Evolutionary conservation across 805 yeast genomes (phyloP), one percentile per base, ranked within the genome.

Genomic region (Candida ficus): DNA sequence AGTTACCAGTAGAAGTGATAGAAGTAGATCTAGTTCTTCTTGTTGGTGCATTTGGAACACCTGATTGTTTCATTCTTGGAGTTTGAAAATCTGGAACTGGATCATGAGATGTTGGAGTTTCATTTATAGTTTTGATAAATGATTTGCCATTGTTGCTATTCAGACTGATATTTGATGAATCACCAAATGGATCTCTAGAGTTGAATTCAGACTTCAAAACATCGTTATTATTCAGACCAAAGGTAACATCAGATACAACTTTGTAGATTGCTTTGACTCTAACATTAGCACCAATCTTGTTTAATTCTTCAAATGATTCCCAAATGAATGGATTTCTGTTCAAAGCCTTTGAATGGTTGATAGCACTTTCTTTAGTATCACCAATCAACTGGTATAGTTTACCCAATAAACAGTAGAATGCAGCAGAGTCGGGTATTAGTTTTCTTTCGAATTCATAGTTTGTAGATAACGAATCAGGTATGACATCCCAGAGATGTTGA

Each of bases 231-330:
- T 38, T 36, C 29, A 55, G 33, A 1, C 47, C 32, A 30, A 54
- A 52, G 4, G 47, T 31, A 1, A 52, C 35, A 6, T 44, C 47
- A 1, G 46, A 43, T 0, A 26, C 27, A 1, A 38, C 45, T 42
- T 70, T 71, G 57, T 68, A 80, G 22, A 80, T 66, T 0, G 78
- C 60, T 47, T 74, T 74, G 6, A 81, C 77, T 43, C 78, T 76
- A 16, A 88, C 71, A 43, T 75, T 75, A 16, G 83, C 86, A 11
- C 95, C 93, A 63, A 83, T 64, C 35, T 71, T 69, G 52, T 88
- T 78, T 35, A 93, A 64, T 32, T 81, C 80, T 48, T 81, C 87
- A 47, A 87, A 80, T 0, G 96, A 88, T 56, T 88, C 96, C 75
- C 93, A 88, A 30, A 88, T 71, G 55, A 70, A 86, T 14, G 95